phyloP scores from a whole-genome alignment of 139 green algal genomes.

The Asterochloris erici region DNA sequence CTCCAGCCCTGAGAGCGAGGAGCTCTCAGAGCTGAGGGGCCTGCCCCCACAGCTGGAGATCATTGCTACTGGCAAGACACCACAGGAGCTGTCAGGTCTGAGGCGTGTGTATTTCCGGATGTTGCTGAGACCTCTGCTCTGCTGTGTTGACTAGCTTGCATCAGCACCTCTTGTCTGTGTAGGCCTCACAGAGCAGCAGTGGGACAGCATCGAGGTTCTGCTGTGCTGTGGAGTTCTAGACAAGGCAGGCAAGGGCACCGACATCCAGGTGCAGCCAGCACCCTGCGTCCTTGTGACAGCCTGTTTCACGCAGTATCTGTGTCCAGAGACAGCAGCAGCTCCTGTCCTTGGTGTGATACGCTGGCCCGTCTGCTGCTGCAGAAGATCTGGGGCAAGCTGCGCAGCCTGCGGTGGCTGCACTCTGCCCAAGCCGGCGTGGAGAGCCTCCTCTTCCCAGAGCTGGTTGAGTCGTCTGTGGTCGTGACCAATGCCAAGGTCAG shows the following conservation, averaged over 20 bases:
- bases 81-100: slow-evolving; percentile 20
- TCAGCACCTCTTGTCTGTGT: neutral
- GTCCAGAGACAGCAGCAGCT: too few species aligned
- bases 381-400: slow-evolving; percentile 47
- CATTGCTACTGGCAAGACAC: slow-evolving; percentile 27
- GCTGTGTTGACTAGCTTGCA: too few species aligned
- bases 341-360: too few species aligned
- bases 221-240: slow-evolving; percentile 51
- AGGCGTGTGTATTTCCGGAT: neutral
- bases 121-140: too few species aligned
- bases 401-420: slow-evolving; percentile 67
- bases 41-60: slow-evolving; percentile 33
- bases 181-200: slow-evolving; percentile 40
- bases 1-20: slow-evolving; percentile 29
- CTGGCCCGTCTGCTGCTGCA: slow-evolving; percentile 5
- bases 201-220: slow-evolving; percentile 42
- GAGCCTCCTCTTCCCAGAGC: slow-evolving; percentile 64
- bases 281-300: neutral
- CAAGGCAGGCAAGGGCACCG: slow-evolving; percentile 35
- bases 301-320: too few species aligned
- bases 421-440: slow-evolving; percentile 65
- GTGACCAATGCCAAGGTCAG: slow-evolving; percentile 72
- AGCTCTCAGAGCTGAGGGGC: slow-evolving; percentile 44
- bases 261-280: slow-evolving; percentile 41
- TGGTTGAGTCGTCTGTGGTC: slow-evolving; percentile 49